phyloP scores from a whole-genome alignment of 805 yeast species.

The Barnettozyma pratensis region DNA sequence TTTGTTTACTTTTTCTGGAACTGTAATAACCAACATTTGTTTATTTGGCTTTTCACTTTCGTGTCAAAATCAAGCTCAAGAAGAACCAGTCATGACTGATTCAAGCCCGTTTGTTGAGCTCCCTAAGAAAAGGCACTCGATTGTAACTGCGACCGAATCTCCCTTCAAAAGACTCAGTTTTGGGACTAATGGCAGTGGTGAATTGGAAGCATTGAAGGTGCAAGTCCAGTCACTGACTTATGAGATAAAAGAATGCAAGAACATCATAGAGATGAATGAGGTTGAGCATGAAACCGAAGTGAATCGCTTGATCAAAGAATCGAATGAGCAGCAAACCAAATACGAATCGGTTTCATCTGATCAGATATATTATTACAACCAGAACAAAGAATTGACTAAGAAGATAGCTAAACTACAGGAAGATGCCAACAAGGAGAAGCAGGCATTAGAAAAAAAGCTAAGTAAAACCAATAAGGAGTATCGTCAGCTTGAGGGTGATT shows the following conservation, averaged over 20 bases:
- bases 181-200: neutral
- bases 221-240: conserved; percentile 30
- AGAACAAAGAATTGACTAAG: conserved; percentile 27
- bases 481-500: conserved; percentile 7
- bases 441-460: conserved; percentile 16
- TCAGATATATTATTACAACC: conserved; percentile 32
- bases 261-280: conserved; percentile 33
- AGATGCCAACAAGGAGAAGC: conserved; percentile 16
- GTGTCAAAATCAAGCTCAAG: no score
- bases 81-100: conserved; percentile 11
- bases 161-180: conserved; percentile 7
- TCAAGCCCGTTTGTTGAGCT: conserved; percentile 33
- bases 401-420: conserved; percentile 25
- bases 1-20: neutral
- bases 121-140: conserved; percentile 16
- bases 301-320: conserved; percentile 25
- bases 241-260: conserved; percentile 32
- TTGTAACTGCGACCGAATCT: conserved; percentile 17
- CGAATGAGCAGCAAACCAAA: conserved; percentile 16
- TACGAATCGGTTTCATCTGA: conserved; percentile 22
- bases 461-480: conserved; percentile 9
- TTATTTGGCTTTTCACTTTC: no score
- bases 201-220: neutral
- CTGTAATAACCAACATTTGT: no score
- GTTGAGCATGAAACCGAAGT: conserved; percentile 27